Conservation (phyloP, 371 early-diverging fungal species). For the Blakeslea trispora region DNA sequence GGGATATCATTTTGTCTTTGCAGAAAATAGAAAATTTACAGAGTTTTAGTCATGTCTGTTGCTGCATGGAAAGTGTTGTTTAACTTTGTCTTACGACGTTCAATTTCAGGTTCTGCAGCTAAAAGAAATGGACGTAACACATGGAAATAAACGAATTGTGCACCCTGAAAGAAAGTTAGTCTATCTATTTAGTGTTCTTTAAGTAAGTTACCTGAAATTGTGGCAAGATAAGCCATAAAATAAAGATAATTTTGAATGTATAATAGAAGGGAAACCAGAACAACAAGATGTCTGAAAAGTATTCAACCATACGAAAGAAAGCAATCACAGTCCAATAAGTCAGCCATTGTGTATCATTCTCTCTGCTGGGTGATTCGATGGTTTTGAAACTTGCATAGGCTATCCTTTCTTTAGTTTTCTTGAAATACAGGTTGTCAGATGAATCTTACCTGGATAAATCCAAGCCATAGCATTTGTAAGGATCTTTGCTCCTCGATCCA, state of each 20-base stretch:
- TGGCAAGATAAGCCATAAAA: slow-evolving; percentile 74
- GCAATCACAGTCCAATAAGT: slow-evolving; percentile 71
- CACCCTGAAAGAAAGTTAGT: slow-evolving; percentile 29
- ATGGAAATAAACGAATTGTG: slow-evolving; percentile 23
- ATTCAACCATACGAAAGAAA: slow-evolving; percentile 65
- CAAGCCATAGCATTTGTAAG: slow-evolving; percentile 86
- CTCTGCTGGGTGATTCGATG: slow-evolving; percentile 64
- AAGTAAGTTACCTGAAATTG: slow-evolving; percentile 49
- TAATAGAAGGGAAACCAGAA: slow-evolving; percentile 83
- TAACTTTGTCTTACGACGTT: slow-evolving; percentile 3
- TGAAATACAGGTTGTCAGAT: too few relatives aligned
- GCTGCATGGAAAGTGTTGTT: slow-evolving; percentile 5
- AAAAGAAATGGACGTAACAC: slow-evolving; percentile 27
- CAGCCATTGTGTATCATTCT: slow-evolving; percentile 75
- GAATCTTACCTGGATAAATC: slow-evolving; percentile 82
- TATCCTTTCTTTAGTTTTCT: too few relatives aligned
- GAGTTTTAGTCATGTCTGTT: background rate
- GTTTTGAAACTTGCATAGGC: slow-evolving; percentile 58
- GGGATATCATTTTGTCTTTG: background rate
- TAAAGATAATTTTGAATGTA: slow-evolving; percentile 68
- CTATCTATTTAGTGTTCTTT: too few relatives aligned
- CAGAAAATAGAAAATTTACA: background rate
- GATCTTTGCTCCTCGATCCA: slow-evolving; percentile 84
- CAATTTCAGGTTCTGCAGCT: slow-evolving; percentile 11
- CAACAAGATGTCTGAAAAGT: slow-evolving; percentile 64